Evolutionary conservation across 768 basidiomycete genomes (phyloP).

Genomic region (Symmetrospora coprosmae): DNA sequence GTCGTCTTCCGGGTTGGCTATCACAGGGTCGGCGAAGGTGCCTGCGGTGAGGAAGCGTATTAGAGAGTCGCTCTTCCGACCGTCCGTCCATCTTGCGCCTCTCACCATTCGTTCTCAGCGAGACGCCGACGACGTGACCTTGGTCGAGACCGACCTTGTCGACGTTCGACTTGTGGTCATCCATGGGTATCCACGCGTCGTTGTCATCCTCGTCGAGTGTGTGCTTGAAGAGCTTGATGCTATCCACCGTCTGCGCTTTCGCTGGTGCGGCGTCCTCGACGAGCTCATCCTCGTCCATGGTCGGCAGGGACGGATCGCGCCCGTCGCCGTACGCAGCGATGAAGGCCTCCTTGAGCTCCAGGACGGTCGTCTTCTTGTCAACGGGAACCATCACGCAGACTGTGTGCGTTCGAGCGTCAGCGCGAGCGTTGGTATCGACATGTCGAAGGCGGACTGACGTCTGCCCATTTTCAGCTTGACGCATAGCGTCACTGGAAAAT

Average conservation of each 20-base stretch:
- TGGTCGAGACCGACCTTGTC: slow-evolving; percentile 16
- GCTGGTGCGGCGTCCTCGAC: neutral
- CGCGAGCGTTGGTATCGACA: too few species aligned
- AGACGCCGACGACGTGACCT: slow-evolving; percentile 12
- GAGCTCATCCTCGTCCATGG: neutral
- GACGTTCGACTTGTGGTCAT: slow-evolving; percentile 3
- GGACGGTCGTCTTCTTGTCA: neutral
- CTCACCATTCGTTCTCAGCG: slow-evolving; percentile 2
- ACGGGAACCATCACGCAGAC: slow-evolving; percentile 1
- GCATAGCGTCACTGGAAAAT: slow-evolving; percentile 7
- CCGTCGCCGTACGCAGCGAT: slow-evolving; percentile 4
- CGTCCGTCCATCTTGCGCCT: neutral
- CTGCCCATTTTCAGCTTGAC: slow-evolving; percentile 17
- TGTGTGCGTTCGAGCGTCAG: too few species aligned
- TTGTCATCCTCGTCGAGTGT: slow-evolving; percentile 2
- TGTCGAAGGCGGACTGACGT: neutral
- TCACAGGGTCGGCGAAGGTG: neutral
- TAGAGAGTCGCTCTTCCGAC: neutral
- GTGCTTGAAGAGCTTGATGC: slow-evolving; percentile 5
- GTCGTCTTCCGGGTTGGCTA: neutral
- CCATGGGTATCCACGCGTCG: slow-evolving; percentile 6
- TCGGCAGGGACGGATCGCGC: too few species aligned
- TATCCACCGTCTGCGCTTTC: neutral
- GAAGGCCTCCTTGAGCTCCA: slow-evolving; percentile 1
- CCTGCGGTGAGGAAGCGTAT: neutral